These are phyloP conservation scores for Acorus calamus DNA, from an alignment of 106 monocot genomes.

Conservation along the genomic window DNA sequence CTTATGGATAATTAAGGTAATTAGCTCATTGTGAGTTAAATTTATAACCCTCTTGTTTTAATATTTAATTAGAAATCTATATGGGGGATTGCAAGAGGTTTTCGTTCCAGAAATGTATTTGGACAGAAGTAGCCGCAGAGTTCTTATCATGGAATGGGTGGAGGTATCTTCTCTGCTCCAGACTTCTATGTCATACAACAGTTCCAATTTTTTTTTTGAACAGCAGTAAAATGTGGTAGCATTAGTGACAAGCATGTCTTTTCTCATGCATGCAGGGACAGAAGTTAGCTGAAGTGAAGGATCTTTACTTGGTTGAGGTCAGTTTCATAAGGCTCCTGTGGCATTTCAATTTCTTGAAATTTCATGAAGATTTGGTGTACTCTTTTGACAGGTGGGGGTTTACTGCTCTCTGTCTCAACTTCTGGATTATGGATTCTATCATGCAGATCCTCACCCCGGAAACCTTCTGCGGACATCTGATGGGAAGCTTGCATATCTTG, in stretches of 20 bases:
- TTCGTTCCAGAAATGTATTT: conserved; percentile 85
- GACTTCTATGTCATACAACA: background rate
- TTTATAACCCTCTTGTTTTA: conserved; percentile 1
- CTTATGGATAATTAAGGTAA: too few relatives aligned
- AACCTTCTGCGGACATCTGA: conserved; percentile 85
- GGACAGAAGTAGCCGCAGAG: conserved; percentile 57
- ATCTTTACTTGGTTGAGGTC: conserved; percentile 96
- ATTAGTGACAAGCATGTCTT: background rate
- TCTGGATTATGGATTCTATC: conserved; percentile 92
- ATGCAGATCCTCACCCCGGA: conserved; percentile 99
- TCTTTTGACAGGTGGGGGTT: conserved; percentile 71
- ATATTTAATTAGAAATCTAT: conserved; percentile 54
- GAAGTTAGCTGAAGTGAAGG: conserved; percentile 74
- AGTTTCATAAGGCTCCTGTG: background rate
- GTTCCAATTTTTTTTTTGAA: too few relatives aligned
- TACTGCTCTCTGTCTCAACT: conserved; percentile 97
- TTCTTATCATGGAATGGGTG: conserved; percentile 95
- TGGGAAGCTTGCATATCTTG: conserved; percentile 93
- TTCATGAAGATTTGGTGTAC: too few relatives aligned
- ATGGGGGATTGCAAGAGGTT: conserved; percentile 70
- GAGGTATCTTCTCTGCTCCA: conserved; percentile 40
- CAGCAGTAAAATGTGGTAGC: background rate
- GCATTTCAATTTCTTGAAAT: too few relatives aligned
- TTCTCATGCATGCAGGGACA: conserved; percentile 42
- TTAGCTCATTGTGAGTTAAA: background rate